Percentiles rank a stretch among this genome's conserved stretches.
These are phyloP conservation scores for Barbarea vulgaris DNA, from an alignment of 345 rosid species.

Conservation along the genomic window DNA sequence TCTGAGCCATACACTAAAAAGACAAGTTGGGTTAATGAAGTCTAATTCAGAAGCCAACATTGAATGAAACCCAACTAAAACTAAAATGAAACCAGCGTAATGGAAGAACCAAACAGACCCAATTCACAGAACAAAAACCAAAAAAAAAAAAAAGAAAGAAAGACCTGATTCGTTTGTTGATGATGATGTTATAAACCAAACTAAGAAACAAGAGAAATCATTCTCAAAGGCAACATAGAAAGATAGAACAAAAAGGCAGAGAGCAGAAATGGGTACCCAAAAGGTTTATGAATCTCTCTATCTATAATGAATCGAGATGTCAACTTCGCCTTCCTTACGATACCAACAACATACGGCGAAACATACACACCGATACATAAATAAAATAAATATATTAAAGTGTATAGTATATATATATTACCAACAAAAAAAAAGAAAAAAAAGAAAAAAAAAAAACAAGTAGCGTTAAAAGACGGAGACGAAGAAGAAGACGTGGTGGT, in stretches of 20 bases:
- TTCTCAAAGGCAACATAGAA: background rate
- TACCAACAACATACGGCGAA: conserved; percentile 30
- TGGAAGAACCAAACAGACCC: background rate
- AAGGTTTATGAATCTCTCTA: conserved; percentile 27
- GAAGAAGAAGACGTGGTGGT: conserved; percentile 23
- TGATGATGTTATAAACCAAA: background rate
- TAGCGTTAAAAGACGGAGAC: conserved; percentile 31
- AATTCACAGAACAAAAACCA: conserved; percentile 24
- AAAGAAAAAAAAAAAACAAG: conserved; percentile 12
- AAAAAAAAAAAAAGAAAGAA: background rate
- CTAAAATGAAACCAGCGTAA: too few relatives aligned
- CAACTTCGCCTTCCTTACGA: conserved; percentile 35
- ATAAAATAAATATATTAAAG: background rate
- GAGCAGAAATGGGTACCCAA: conserved; percentile 8
- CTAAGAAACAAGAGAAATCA: conserved; percentile 1
- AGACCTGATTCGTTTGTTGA: conserved; percentile 17
- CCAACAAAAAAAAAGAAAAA: background rate
- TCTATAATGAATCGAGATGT: conserved; percentile 40
- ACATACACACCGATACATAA: conserved; percentile 16
- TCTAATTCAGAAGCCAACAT: background rate
- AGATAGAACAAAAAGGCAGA: conserved; percentile 22
- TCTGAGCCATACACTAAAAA: background rate
- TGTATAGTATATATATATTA: background rate
- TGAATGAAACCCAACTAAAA: too few relatives aligned
- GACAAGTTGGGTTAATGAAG: too few relatives aligned